These are phyloP conservation scores for Nectriaceae sp. DNA, from an alignment of 2,329 filamentous ascomycete genomes.

Conservation along the genomic window DNA sequence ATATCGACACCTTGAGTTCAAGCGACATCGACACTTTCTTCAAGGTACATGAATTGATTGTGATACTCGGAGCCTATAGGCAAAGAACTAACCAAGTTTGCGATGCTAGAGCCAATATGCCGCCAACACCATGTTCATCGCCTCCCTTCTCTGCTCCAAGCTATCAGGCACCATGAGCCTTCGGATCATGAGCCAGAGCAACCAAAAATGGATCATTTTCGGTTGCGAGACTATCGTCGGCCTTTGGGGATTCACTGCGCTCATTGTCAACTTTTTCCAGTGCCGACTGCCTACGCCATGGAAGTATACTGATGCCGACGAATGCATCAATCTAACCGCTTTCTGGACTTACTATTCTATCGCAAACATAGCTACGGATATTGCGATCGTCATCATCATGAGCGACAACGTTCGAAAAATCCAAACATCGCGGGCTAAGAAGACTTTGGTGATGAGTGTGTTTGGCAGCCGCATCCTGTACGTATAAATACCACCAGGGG, in stretches of 20 bases:
- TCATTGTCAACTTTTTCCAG: constrained; percentile 30
- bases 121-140: constrained; percentile 25
- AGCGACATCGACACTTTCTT: constrained; percentile 21
- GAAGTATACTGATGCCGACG: constrained; percentile 20
- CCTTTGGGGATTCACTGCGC: constrained; percentile 24
- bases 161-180: constrained; percentile 29
- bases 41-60: constrained; percentile 20
- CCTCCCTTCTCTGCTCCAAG: constrained; percentile 27
- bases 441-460: constrained; percentile 29
- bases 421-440: constrained; percentile 30
- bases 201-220: constrained; percentile 22
- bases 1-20: constrained; percentile 13
- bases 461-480: constrained; percentile 34
- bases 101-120: constrained; percentile 28
- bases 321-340: constrained; percentile 22
- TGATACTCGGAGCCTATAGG: not conserved
- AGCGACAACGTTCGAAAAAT: constrained; percentile 30
- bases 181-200: constrained; percentile 23
- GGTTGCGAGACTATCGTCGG: constrained; percentile 19
- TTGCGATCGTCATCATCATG: constrained; percentile 29
- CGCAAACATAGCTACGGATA: constrained; percentile 32
- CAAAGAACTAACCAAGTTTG: constrained; percentile 3
- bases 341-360: constrained; percentile 32
- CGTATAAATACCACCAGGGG: constrained; percentile 3
- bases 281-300: constrained; percentile 30